A percentile compares a stretch with the other conserved stretches of the same genome.
phyloP scores from a whole-genome alignment of 176 grass and related monocot species.

The barley (Hordeum vulgare) region MorexV3_pseudomolecules_assembly NC_058519.1:23276313-23276812 shows the following conservation, averaged over 20 bases:
- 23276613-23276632: not conserved
- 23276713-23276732: not conserved
- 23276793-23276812: not conserved
- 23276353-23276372: not conserved
- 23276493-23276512: not conserved
- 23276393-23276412: not conserved
- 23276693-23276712: not conserved
- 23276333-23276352: not conserved
- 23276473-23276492: not conserved
- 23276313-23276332: not conserved
- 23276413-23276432: not conserved
- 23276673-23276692: not conserved
- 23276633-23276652: not conserved
- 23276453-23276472: not conserved
- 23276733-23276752: not conserved
- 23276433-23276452: not conserved
- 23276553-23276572: not conserved
- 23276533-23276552: slow-evolving; percentile 1
- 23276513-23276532: slow-evolving; percentile 29
- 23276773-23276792: not conserved
- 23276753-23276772: not conserved
- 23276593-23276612: not conserved
- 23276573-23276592: not conserved
- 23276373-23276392: not conserved
- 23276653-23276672: not conserved